phyloP scores from a whole-genome alignment of 208 protist genomes.

The Lotmaria passim region DNA sequence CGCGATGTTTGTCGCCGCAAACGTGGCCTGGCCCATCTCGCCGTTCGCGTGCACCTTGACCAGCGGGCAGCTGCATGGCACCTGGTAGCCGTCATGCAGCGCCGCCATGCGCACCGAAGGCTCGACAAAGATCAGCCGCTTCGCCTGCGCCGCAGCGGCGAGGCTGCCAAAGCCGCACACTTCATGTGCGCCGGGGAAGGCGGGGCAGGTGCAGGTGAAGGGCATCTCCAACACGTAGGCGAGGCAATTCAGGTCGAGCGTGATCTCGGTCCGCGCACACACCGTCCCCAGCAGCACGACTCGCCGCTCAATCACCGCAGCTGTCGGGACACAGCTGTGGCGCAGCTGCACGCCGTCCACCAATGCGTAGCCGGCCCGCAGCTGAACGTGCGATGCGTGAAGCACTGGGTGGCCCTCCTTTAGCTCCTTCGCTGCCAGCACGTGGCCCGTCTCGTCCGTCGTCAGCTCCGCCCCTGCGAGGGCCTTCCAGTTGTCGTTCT shows the following conservation, averaged over 20 bases:
- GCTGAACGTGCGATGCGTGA: constrained; percentile 36
- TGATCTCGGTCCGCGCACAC: constrained; percentile 63
- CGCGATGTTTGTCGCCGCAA: constrained; percentile 53
- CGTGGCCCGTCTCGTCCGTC: constrained; percentile 49
- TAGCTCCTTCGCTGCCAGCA: constrained; percentile 58
- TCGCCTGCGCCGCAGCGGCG: constrained; percentile 31
- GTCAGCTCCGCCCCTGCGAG: constrained; percentile 55
- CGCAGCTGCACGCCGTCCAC: constrained; percentile 69
- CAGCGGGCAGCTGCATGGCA: constrained; percentile 47
- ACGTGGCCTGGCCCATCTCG: constrained; percentile 65
- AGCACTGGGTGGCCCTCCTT: constrained; percentile 57
- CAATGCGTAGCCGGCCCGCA: constrained; percentile 19
- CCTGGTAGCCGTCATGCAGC: constrained; percentile 48
- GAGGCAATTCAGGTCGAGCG: constrained; percentile 72
- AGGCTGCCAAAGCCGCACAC: constrained; percentile 67
- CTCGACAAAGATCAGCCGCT: constrained; percentile 53
- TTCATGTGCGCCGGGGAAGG: constrained; percentile 29
- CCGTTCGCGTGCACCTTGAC: constrained; percentile 62
- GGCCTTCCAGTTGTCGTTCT: constrained; percentile 49
- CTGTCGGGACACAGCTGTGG: constrained; percentile 75
- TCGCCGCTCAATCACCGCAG: constrained; percentile 56
- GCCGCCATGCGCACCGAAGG: constrained; percentile 56
- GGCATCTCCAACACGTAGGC: constrained; percentile 55
- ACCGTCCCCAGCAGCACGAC: constrained; percentile 69
- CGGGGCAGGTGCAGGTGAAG: constrained; percentile 59